Conservation (phyloP, 495 filamentous ascomycete species). For the Jackrogersella multiformis region DNA sequence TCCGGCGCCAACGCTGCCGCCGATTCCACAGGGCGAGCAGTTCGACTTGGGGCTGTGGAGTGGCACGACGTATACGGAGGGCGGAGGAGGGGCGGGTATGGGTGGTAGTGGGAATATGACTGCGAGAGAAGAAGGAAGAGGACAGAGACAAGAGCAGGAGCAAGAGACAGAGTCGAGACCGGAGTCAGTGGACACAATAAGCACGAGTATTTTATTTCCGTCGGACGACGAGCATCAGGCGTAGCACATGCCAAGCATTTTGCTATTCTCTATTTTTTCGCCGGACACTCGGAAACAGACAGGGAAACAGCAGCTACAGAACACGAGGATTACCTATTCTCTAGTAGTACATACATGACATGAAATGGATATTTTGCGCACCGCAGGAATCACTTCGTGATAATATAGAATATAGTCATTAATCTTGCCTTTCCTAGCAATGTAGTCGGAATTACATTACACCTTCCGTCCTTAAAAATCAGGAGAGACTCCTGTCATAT, state of each 20-base stretch:
- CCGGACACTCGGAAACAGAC: background rate
- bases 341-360: too few relatives aligned
- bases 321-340: background rate
- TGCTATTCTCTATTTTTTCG: background rate
- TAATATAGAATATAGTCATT: slow-evolving; percentile 14
- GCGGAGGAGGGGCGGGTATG: background rate
- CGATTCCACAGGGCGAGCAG: background rate
- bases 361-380: background rate
- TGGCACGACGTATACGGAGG: background rate
- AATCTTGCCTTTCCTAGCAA: background rate
- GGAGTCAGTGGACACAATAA: slow-evolving; percentile 9
- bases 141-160: background rate
- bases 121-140: background rate
- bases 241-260: background rate
- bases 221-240: slow-evolving; percentile 15
- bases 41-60: background rate
- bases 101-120: too few relatives aligned
- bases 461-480: background rate
- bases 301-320: background rate
- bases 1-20: slow-evolving; percentile 13
- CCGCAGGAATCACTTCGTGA: background rate
- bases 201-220: slow-evolving; percentile 34
- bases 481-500: background rate
- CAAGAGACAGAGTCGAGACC: background rate
- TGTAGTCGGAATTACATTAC: slow-evolving; percentile 10